phyloP scores from a whole-genome alignment of 257 asterid genomes.

The Solanum appendiculatum region DNA sequence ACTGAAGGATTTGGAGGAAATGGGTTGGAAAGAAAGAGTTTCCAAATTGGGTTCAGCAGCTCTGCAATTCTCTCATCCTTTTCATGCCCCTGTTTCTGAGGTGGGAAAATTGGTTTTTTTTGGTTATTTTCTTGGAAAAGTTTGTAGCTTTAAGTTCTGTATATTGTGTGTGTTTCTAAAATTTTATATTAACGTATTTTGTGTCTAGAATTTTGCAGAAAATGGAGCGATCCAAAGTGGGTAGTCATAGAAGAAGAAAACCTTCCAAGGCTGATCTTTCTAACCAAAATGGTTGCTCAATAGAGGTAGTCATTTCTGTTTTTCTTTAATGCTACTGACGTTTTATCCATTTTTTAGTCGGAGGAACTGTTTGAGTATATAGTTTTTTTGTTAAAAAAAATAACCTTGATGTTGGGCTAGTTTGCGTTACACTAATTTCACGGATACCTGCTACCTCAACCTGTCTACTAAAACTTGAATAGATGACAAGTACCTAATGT shows the following conservation, averaged over 20 bases:
- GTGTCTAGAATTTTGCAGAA: constrained; percentile 30
- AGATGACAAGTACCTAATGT: too few relatives aligned
- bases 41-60: constrained; percentile 38
- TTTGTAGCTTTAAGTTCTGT: neutral
- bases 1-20: constrained; percentile 26
- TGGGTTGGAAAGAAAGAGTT: constrained; percentile 13
- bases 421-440: neutral
- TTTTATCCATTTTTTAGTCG: neutral
- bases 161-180: neutral
- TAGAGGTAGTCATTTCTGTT: constrained; percentile 39
- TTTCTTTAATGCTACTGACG: neutral
- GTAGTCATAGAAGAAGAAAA: constrained; percentile 48
- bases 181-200: neutral
- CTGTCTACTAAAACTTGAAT: neutral
- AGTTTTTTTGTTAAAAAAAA: neutral
- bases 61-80: constrained; percentile 45
- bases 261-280: constrained; percentile 3
- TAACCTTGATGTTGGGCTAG: neutral
- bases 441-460: neutral
- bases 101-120: constrained; percentile 15
- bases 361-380: neutral
- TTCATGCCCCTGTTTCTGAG: constrained; percentile 53
- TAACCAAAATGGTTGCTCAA: constrained; percentile 24
- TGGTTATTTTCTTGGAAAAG: neutral
- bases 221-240: constrained; percentile 38